Percentiles rank a stretch among this genome's conserved stretches.
Conservation (phyloP, 768 basidiomycete species). For the Arthromyces matolae region DNA sequence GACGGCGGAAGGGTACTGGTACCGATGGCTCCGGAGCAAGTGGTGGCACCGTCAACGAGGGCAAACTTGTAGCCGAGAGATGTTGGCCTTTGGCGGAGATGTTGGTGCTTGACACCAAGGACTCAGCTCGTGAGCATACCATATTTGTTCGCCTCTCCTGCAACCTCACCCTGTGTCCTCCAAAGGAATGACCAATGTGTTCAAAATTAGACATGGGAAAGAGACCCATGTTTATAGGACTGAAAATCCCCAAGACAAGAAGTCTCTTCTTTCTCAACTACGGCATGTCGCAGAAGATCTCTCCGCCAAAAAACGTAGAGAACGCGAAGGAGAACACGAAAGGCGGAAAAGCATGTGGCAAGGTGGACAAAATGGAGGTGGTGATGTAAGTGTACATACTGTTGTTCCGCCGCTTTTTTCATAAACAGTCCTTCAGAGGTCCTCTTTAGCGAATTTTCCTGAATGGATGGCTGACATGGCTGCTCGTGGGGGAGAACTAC, state of each 20-base stretch:
- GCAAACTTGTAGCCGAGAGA: conserved; percentile 85
- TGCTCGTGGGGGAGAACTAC: conserved; percentile 47
- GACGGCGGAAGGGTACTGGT: conserved; percentile 56
- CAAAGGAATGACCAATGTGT: conserved; percentile 85
- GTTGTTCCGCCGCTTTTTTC: background rate
- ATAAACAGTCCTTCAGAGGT: conserved; percentile 11
- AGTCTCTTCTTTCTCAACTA: conserved; percentile 77
- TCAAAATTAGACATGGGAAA: conserved; percentile 91
- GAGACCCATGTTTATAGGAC: conserved; percentile 94
- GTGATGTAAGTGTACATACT: conserved; percentile 26
- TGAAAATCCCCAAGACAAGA: conserved; percentile 80
- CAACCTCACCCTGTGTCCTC: background rate
- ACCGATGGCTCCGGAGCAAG: conserved; percentile 29
- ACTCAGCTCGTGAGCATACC: conserved; percentile 85
- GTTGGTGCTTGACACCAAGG: conserved; percentile 93
- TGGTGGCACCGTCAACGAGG: conserved; percentile 49
- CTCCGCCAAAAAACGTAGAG: conserved; percentile 82
- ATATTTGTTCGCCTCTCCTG: conserved; percentile 5
- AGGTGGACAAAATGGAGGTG: conserved; percentile 41
- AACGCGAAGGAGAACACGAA: conserved; percentile 91
- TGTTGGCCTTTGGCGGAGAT: conserved; percentile 95
- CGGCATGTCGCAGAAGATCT: conserved; percentile 92
- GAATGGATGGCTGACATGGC: conserved; percentile 77
- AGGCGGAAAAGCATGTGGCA: conserved; percentile 76
- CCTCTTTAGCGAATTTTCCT: conserved; percentile 53